A percentile compares a stretch with the other conserved stretches of the same genome.
Conservation (phyloP, 2,329 filamentous ascomycete genomes). For the Podosphaera leucotricha region DNA sequence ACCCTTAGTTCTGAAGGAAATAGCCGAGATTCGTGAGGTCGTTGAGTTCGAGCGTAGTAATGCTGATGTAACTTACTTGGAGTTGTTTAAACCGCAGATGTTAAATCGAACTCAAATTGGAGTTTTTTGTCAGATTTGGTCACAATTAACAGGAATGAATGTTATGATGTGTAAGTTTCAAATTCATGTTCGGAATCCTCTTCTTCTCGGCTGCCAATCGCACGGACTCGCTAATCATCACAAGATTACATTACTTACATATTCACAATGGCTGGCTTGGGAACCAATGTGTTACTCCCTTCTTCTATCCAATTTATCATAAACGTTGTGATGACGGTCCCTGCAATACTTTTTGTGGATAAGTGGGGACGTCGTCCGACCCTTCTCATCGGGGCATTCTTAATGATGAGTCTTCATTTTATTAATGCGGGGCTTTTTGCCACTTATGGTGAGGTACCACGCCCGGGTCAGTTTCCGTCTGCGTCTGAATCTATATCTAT, state of each 20-base stretch:
- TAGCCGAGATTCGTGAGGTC: constrained; percentile 52
- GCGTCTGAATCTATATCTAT: constrained; percentile 24
- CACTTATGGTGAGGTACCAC: constrained; percentile 18
- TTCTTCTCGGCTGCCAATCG: background rate
- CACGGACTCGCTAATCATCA: constrained; percentile 28
- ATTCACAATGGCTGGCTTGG: constrained; percentile 47
- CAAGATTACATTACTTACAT: constrained; percentile 30
- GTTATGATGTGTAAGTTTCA: constrained; percentile 44
- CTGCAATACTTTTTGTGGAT: constrained; percentile 53
- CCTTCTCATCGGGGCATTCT: constrained; percentile 30
- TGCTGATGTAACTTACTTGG: constrained; percentile 43
- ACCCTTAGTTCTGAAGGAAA: constrained; percentile 42
- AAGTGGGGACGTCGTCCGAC: constrained; percentile 49
- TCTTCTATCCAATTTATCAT: constrained; percentile 55
- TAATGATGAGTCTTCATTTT: constrained; percentile 19
- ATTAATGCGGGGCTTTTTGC: constrained; percentile 24
- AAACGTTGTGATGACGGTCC: constrained; percentile 58
- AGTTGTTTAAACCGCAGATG: constrained; percentile 52
- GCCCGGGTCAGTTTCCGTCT: constrained; percentile 17
- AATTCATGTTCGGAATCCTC: background rate
- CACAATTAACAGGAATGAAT: constrained; percentile 55
- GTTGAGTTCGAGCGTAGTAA: constrained; percentile 52
- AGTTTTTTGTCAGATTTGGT: constrained; percentile 54
- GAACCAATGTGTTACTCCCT: constrained; percentile 34
- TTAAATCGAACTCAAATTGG: constrained; percentile 50